Base-by-base conservation (phyloP, 805 yeast species). In the Saccharomycopsis amapae region DNA sequence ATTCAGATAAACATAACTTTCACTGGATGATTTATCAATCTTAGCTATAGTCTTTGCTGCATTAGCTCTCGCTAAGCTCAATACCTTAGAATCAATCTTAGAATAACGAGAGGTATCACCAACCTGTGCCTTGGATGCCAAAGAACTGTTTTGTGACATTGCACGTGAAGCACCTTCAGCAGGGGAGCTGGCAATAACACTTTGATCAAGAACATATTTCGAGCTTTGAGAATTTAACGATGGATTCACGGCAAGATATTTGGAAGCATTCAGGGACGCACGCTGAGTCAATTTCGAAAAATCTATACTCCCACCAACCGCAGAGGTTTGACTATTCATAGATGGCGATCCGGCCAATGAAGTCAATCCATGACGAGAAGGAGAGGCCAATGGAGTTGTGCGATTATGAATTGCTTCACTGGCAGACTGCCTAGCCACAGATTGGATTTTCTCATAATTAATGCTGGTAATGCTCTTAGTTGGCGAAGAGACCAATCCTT, bases 211-310 rank as follows among this genome's bases (percentile, higher is more conserved):
- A 12, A 28, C 40, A 22, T 41, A 13, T 5, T 58, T 45, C 66
- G 61, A 19, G 59, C 55, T 53, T 63, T 65, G n/a, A n/a, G n/a
- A n/a, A n/a, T n/a, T n/a, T n/a, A 38, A 69, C 67, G 2, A 4
- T 24, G 77, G 69, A 24, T 65, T 64, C 30, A 26, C 12, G 30
- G 15, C n/a, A n/a, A n/a, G n/a, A n/a, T n/a, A n/a, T n/a, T 76
- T 71, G 50, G 67, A 69, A 2, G 72, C 74, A 46, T 60, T 59
- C 42, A 64, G 66, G 49, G 67, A 59, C 9, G 84, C 82, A 40
- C 63, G 66, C 26, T 63, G 58, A 37, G 64, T 66, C 45, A 81
- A 78, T 45, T 75, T 78, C 25, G 23, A 18, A 23, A 28, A 48
- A 23, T 75, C 68, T 49, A 78, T 66, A 5, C 22, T 18, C 12